Base-by-base conservation (phyloP, 306 rosid genomes). In the Myrica gale region DNA sequence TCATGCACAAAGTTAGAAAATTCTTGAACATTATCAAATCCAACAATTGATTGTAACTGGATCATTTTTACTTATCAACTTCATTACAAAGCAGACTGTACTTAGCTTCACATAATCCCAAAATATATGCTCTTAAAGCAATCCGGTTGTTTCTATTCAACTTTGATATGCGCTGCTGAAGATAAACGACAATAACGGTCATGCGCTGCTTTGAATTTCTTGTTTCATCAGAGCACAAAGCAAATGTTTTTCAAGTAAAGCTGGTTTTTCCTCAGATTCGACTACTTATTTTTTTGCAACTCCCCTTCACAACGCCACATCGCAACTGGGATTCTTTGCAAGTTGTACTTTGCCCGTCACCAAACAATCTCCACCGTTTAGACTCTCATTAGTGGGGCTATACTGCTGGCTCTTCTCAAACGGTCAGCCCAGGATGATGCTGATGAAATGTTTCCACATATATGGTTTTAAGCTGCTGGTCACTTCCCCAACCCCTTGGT, bases 401-500 rank as follows among this genome's bases (percentile, higher is more conserved):
- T 21, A 39, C 39, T 2, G 39, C 39, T 1, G 10, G 69, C 47
- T 37, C 69, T 39, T 3, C 0, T 37, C 21, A 6, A 20, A 21
- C 20, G 74, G 74, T 37, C 45, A 50, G 19, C 17, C 63, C 32
- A 0, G 48, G 46, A 7, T 26, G 41, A 71, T 1, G 23, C 47
- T 32, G 12, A 17, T 41, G 48, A 52, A 37, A 21, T 39, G 61
- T 53, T 71, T 5, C 19, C 6, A 44, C 41, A 69, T 23, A 15
- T 5, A 52, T 23, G 61, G 5, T 57, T 54, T 54, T 62, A 21
- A 63, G 46, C 69, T 63, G 41, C 5, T 21, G 69, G 63, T 51
- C 54, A 65, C 37, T 75, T 86, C 47, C 74, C 71, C 51, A 43
- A 68, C 58, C 56, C 74, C 82, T 47, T 70, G 37, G 44, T 8